A percentile compares a stretch with the other conserved stretches of the same genome.
Evolutionary conservation across 169 alveolate genomes (phyloP).

Genomic region (Plasmodium coatneyi): DNA sequence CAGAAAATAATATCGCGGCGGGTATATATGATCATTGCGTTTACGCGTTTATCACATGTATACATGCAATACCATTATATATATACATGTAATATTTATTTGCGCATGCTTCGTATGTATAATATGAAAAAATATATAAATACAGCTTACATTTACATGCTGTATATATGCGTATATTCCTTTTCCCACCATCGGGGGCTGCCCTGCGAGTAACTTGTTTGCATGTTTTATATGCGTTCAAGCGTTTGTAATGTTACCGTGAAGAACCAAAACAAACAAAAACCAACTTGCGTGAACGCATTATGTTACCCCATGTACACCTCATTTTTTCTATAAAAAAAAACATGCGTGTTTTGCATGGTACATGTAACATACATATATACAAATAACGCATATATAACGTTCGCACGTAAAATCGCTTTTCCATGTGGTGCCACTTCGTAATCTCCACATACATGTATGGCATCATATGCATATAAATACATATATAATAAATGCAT

Average conservation of each 20-base stretch:
- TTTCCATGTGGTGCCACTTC: background rate
- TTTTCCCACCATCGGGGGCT: background rate
- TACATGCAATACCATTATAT: background rate
- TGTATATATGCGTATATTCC: background rate
- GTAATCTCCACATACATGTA: background rate
- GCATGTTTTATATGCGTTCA: background rate
- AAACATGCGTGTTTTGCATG: background rate
- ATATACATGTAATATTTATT: background rate
- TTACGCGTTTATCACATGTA: background rate
- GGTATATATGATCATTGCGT: background rate
- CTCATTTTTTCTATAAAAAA: background rate
- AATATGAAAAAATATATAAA: no score
- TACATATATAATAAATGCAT: background rate
- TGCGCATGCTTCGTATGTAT: background rate
- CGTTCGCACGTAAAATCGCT: background rate
- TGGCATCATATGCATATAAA: background rate
- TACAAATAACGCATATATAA: background rate
- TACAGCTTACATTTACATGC: background rate
- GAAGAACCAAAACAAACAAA: background rate
- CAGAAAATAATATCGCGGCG: background rate
- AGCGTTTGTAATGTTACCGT: background rate
- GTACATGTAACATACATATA: conserved; percentile 7
- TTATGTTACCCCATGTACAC: background rate
- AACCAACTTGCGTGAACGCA: background rate
- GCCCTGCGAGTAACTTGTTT: background rate